Evolutionary conservation across 2,329 filamentous ascomycete species (phyloP), one percentile per base, ranked within the genome.

Genomic region (Aureobasidium sp.): DNA sequence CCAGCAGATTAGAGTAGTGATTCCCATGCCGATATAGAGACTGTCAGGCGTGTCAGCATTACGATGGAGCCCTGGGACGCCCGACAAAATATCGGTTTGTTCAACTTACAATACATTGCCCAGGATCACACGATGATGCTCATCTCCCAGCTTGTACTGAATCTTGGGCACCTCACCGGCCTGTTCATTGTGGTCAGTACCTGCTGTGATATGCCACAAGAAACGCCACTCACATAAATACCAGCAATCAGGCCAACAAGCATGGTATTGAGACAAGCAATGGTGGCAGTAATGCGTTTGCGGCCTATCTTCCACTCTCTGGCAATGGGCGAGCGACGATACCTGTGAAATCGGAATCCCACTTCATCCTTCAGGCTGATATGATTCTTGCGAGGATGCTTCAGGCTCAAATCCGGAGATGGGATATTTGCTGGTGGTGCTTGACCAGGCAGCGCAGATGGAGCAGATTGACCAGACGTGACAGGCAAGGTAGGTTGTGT

Each of bases 151-250:
- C 68, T 85, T 86, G 71, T 91, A 91, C 70, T 92, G 88, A 29
- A 92, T 89, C 3, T 85, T 84, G n/a, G 89, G 88, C 0, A 91
- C 88, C 67, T 91, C 82, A 3, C 89, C 89, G 61, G 87, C 86
- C 77, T 77, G 37, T 20, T 4, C 6, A 12, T 10, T 6, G 39
- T 7, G 37, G 39, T 37, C 29, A 26, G 8, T n/a, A 3, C 0
- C 24, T 26, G 27, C 12, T 12, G 1, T n/a, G 15, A 55, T 2
- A 32, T 5, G 6, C 36, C 10, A 1, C 6, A 2, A 13, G 9
- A 12, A 27, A 24, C 2, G n/a, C 2, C 63, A 68, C 76, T 69
- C 64, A 76, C 78, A 71, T 92, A 93, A 26, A 92, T 87, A 0
- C 89, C 89, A 63, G 90, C 77, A 26, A 91, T 78, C 29, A 89